Percentiles rank a stretch among this genome's conserved stretches.
phyloP scores from a whole-genome alignment of 192 early-diverging fungal species.

The Entomortierella chlamydospora region DNA sequence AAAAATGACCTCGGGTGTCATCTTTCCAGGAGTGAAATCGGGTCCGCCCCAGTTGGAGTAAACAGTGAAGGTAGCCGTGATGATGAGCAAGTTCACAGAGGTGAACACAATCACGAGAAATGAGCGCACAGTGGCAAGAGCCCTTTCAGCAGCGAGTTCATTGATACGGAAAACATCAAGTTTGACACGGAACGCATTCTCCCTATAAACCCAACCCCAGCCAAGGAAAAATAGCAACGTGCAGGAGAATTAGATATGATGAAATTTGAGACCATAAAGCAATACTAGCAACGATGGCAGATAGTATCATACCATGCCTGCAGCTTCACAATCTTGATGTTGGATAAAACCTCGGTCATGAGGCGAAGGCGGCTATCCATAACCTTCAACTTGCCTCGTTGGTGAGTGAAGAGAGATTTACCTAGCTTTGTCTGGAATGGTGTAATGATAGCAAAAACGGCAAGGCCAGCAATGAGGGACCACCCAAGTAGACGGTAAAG shows the following conservation, averaged over 20 bases:
- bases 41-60: slow-evolving; percentile 43
- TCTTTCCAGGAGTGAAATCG: slow-evolving; percentile 26
- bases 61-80: slow-evolving; percentile 26
- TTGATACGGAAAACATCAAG: slow-evolving; percentile 20
- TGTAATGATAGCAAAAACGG: slow-evolving; percentile 15
- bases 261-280: background rate
- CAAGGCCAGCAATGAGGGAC: slow-evolving; percentile 33
- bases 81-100: slow-evolving; percentile 34
- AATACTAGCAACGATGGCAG: background rate
- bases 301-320: slow-evolving; percentile 20
- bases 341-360: slow-evolving; percentile 38
- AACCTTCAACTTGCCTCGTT: slow-evolving; percentile 17
- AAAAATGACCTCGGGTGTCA: slow-evolving; percentile 65
- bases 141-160: slow-evolving; percentile 24
- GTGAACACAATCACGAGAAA: slow-evolving; percentile 33
- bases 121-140: slow-evolving; percentile 12
- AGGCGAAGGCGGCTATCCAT: slow-evolving; percentile 38
- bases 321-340: slow-evolving; percentile 48
- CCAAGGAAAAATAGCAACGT: background rate
- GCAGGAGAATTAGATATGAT: background rate
- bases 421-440: slow-evolving; percentile 24
- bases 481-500: slow-evolving; percentile 42
- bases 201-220: slow-evolving; percentile 34
- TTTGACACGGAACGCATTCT: slow-evolving; percentile 19
- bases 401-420: background rate